Percentiles rank a stretch among this genome's conserved stretches.
Conservation (phyloP, 495 filamentous ascomycete genomes). For the Neurospora sp. region DNA sequence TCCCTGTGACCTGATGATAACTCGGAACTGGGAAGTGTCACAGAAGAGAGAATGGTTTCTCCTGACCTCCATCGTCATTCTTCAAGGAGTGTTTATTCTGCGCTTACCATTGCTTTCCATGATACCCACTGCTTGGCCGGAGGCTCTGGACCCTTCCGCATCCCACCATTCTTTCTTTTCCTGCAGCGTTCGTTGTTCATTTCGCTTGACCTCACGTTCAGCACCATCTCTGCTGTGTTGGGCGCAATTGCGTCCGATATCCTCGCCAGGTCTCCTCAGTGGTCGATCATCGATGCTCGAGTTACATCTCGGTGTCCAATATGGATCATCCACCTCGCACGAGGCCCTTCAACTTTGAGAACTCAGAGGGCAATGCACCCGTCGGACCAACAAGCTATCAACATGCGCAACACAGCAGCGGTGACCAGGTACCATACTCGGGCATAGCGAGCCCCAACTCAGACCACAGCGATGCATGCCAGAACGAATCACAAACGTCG, state of each 20-base stretch:
- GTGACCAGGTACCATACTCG: neutral
- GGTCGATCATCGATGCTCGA: neutral
- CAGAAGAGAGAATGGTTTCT: neutral
- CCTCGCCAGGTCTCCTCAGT: neutral
- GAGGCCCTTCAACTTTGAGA: neutral
- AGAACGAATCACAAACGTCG: neutral
- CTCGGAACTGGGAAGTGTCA: neutral
- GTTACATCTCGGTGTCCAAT: neutral
- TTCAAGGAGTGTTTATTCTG: neutral
- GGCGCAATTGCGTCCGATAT: neutral
- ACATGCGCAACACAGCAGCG: neutral
- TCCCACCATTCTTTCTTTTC: neutral
- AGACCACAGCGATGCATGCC: neutral
- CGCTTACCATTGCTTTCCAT: neutral
- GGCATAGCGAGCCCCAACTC: neutral
- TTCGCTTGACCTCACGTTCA: neutral
- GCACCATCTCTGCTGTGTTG: neutral
- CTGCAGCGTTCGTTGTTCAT: neutral
- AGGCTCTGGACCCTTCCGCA: neutral
- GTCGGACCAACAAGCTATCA: neutral
- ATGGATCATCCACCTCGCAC: neutral
- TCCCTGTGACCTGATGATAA: neutral
- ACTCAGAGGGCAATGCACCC: neutral
- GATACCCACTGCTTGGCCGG: neutral
- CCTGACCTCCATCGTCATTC: neutral